Evolutionary conservation across 495 filamentous ascomycete species (phyloP).

Genomic region (Talaromyces wortmannii): DNA sequence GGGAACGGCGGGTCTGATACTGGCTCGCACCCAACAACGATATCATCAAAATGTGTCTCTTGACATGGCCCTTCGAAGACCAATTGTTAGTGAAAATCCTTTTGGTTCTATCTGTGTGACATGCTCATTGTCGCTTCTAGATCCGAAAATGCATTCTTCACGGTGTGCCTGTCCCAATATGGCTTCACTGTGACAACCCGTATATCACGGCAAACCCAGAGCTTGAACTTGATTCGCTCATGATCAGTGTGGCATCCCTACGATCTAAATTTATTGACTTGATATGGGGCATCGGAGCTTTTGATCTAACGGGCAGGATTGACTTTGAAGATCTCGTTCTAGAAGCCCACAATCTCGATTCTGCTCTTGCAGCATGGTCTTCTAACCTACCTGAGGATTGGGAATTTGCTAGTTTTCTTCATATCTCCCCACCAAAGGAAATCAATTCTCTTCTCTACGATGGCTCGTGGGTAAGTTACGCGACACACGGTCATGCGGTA

Average conservation of each 20-base stretch:
- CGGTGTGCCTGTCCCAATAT: conserved; percentile 7
- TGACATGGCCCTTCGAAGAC: conserved; percentile 14
- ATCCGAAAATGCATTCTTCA: conserved; percentile 8
- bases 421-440: neutral
- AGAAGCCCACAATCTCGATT: neutral
- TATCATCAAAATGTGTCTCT: conserved; percentile 13
- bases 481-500: conserved; percentile 15
- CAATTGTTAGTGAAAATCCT: neutral
- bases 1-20: conserved; percentile 15
- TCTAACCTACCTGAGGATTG: conserved; percentile 5
- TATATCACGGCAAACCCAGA: conserved; percentile 11
- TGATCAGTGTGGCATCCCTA: neutral
- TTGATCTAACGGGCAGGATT: neutral
- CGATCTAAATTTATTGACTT: neutral
- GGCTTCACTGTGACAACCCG: conserved; percentile 12
- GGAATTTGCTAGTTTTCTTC: conserved; percentile 4
- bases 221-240: neutral
- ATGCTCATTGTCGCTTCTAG: conserved; percentile 4
- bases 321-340: neutral
- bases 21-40: conserved; percentile 11
- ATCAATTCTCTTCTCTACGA: neutral
- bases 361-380: neutral
- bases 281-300: neutral
- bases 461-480: conserved; percentile 6
- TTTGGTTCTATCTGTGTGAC: neutral